Percentiles rank a stretch among this genome's conserved stretches.
Conservation (phyloP, 257 asterid species). For the Henckelia pumila region DNA sequence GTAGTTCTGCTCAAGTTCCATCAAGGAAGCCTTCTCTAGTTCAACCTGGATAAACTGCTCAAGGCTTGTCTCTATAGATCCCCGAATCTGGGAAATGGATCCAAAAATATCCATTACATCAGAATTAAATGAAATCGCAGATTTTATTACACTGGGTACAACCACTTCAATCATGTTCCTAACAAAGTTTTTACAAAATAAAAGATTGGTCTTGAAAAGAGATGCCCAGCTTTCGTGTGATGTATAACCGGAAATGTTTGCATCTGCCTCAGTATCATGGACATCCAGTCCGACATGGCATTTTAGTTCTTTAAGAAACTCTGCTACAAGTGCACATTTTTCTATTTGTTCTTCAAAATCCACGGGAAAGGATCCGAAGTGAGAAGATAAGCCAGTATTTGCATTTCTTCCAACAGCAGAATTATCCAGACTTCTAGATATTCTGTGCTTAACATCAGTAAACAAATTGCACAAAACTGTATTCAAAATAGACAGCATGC, state of each 20-base stretch:
- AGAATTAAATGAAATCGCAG: constrained; percentile 61
- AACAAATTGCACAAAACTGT: constrained; percentile 60
- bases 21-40: constrained; percentile 73
- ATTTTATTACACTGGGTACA: constrained; percentile 68
- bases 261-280: constrained; percentile 35
- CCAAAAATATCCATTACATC: constrained; percentile 87
- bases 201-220: constrained; percentile 54
- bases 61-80: constrained; percentile 77
- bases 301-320: constrained; percentile 62
- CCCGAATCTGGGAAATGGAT: constrained; percentile 79
- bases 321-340: constrained; percentile 71
- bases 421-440: constrained; percentile 47
- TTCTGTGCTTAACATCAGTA: constrained; percentile 50
- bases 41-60: constrained; percentile 91
- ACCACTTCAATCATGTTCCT: constrained; percentile 61
- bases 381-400: constrained; percentile 38
- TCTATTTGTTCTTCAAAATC: constrained; percentile 81
- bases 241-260: constrained; percentile 31
- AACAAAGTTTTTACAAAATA: constrained; percentile 55
- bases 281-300: constrained; percentile 43
- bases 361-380: constrained; percentile 54
- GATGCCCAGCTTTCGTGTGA: constrained; percentile 61
- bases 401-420: constrained; percentile 37
- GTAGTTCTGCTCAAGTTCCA: constrained; percentile 87
- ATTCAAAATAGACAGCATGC: constrained; percentile 42